phyloP scores from a whole-genome alignment of 1,139 yeast genomes.

The Lodderomyces metapsilosis region DNA sequence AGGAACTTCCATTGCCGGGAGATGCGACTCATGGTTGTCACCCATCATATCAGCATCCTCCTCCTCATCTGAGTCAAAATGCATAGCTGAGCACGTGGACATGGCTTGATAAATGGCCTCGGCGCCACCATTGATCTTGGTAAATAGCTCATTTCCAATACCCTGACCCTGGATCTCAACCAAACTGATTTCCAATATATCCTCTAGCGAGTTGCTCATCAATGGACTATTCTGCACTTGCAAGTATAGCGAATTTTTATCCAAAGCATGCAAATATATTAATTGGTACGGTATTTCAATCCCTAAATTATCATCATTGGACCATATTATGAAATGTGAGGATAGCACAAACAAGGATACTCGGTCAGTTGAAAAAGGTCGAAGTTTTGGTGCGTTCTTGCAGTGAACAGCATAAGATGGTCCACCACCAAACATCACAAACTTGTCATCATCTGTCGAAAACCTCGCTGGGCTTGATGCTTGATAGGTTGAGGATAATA shows the following conservation, averaged over 20 bases:
- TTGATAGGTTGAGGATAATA: slow-evolving; percentile 32
- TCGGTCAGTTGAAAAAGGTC: slow-evolving; percentile 1
- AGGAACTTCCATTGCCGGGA: slow-evolving; percentile 21
- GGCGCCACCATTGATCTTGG: slow-evolving; percentile 1
- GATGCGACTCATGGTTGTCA: background rate
- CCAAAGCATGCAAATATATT: slow-evolving; percentile 40
- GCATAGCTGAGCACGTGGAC: slow-evolving; percentile 39
- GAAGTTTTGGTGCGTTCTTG: background rate
- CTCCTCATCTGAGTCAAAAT: slow-evolving; percentile 27
- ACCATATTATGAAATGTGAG: slow-evolving; percentile 38
- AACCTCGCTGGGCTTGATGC: slow-evolving; percentile 42
- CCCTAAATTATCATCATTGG: slow-evolving; percentile 26
- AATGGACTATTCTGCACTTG: slow-evolving; percentile 6
- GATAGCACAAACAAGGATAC: slow-evolving; percentile 40
- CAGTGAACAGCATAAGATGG: slow-evolving; percentile 11
- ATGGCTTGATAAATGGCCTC: slow-evolving; percentile 32
- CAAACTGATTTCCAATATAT: background rate
- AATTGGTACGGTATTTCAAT: slow-evolving; percentile 40
- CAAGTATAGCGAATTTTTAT: slow-evolving; percentile 28
- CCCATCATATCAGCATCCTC: slow-evolving; percentile 20
- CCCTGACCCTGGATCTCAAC: background rate
- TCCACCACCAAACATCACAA: slow-evolving; percentile 40
- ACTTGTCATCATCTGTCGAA: slow-evolving; percentile 35
- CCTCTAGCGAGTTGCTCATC: background rate
- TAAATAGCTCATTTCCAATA: slow-evolving; percentile 1